These are phyloP conservation scores for Colletotrichum sp. DNA, from an alignment of 2,329 filamentous ascomycete genomes.

Conservation along the genomic window DNA sequence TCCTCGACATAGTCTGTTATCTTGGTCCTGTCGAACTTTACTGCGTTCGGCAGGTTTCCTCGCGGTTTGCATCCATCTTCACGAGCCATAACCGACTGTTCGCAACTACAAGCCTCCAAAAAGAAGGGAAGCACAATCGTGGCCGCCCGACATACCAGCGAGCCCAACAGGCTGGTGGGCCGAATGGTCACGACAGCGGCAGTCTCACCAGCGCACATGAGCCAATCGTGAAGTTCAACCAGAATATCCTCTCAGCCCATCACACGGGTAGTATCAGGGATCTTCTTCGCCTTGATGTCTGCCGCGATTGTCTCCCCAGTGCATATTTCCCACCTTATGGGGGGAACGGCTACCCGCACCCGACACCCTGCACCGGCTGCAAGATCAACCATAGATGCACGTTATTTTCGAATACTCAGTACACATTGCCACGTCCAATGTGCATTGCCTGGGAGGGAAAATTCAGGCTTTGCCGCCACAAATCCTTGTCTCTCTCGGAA, in stretches of 20 bases:
- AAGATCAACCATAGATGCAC: background rate
- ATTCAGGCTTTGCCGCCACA: background rate
- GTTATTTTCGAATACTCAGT: background rate
- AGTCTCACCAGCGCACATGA: background rate
- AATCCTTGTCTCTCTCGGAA: background rate
- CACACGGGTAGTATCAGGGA: background rate
- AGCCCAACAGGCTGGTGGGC: background rate
- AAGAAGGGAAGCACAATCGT: background rate
- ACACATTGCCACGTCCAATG: background rate
- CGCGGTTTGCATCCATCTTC: background rate
- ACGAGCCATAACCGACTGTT: background rate
- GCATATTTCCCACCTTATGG: background rate
- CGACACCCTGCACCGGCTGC: background rate
- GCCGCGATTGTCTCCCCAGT: background rate
- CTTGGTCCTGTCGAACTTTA: background rate
- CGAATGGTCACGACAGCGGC: background rate
- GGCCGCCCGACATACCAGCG: background rate
- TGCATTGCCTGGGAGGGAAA: background rate
- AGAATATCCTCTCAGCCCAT: rapidly evolving
- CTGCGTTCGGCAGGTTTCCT: background rate
- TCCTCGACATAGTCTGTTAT: background rate
- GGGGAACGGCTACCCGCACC: background rate
- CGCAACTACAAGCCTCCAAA: background rate
- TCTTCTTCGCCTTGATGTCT: background rate
- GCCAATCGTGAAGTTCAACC: background rate